Conservation (phyloP, 2,329 filamentous ascomycete genomes). For the Sclerotinia borealis region DNA sequence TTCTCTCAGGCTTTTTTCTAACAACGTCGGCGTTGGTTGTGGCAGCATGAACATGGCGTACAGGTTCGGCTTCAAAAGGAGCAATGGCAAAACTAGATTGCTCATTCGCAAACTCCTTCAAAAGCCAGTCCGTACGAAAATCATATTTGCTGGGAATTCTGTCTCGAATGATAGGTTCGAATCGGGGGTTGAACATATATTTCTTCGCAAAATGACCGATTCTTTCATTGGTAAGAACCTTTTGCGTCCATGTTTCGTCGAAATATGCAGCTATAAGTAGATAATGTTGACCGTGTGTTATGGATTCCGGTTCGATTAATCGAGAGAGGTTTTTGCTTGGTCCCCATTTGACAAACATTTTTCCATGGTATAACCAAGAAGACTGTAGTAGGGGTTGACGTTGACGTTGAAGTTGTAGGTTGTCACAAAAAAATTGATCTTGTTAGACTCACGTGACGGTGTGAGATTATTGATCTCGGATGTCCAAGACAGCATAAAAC, state of each 20-base stretch:
- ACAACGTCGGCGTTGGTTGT: background rate
- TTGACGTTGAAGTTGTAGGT: background rate
- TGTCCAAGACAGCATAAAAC: too few species aligned
- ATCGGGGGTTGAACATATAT: background rate
- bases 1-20: background rate
- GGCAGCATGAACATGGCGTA: background rate
- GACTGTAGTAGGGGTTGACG: too few species aligned
- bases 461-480: too few species aligned
- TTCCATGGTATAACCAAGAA: background rate
- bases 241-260: conserved; percentile 1
- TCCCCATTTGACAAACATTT: too few species aligned
- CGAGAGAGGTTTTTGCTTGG: too few species aligned
- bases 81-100: background rate
- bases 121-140: background rate
- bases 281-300: background rate
- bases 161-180: background rate
- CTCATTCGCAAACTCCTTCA: background rate
- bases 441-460: background rate
- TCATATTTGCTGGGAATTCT: background rate
- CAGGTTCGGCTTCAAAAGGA: background rate
- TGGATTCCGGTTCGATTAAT: too few species aligned
- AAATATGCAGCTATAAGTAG: background rate
- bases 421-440: background rate
- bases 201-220: background rate
- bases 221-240: background rate